These are phyloP conservation scores for Ophiocordyceps sinensis DNA, from an alignment of 2,329 filamentous ascomycete genomes.

Conservation along the genomic window DNA sequence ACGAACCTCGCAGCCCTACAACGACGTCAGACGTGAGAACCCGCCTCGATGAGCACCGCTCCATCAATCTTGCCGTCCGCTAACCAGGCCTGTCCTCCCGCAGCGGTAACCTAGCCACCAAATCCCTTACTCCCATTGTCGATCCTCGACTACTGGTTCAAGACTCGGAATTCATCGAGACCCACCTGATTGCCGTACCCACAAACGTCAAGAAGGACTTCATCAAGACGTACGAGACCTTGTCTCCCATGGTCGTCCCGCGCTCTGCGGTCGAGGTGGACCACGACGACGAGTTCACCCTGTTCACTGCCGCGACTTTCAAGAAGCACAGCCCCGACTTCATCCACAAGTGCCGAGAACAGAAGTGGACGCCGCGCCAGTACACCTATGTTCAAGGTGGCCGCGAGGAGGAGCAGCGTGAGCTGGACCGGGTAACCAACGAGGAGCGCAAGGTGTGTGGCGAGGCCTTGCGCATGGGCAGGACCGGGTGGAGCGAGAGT, in stretches of 20 bases:
- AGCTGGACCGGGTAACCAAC: constrained; percentile 65
- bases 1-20: constrained; percentile 68
- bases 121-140: constrained; percentile 81
- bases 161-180: constrained; percentile 93
- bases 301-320: constrained; percentile 84
- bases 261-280: constrained; percentile 69
- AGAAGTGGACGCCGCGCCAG: constrained; percentile 88
- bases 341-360: constrained; percentile 78
- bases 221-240: constrained; percentile 72
- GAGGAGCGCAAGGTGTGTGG: constrained; percentile 90
- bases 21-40: constrained; percentile 67
- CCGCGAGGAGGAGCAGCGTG: constrained; percentile 74
- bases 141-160: constrained; percentile 66
- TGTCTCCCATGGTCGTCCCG: constrained; percentile 85
- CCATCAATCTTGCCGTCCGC: background rate
- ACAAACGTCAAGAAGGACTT: constrained; percentile 74
- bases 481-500: constrained; percentile 90
- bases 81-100: constrained; percentile 2
- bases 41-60: background rate
- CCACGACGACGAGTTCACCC: constrained; percentile 75
- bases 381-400: constrained; percentile 89
- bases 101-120: constrained; percentile 85
- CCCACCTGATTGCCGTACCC: constrained; percentile 83
- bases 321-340: constrained; percentile 85
- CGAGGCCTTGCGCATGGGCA: constrained; percentile 71